Percentiles rank a stretch among this genome's conserved stretches.
These are phyloP conservation scores for Pseudogymnoascus pannorum DNA, from an alignment of 2,329 filamentous ascomycete species.

Conservation along the genomic window DNA sequence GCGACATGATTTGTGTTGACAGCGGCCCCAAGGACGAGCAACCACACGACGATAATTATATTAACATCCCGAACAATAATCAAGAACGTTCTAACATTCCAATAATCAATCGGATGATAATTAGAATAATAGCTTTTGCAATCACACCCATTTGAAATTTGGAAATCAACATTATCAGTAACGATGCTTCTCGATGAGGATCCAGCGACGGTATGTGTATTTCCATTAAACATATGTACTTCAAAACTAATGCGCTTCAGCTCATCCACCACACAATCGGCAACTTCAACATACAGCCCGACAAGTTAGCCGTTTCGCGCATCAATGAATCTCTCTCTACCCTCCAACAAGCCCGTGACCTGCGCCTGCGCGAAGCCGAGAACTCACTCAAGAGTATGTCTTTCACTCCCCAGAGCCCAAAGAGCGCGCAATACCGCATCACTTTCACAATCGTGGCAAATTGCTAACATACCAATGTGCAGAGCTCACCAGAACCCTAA, in stretches of 20 bases:
- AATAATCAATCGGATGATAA: not conserved
- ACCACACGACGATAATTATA: slow-evolving; percentile 3
- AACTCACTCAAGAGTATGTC: slow-evolving; percentile 51
- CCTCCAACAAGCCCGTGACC: slow-evolving; percentile 74
- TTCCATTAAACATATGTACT: not conserved
- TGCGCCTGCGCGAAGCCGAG: slow-evolving; percentile 66
- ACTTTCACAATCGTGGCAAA: not conserved
- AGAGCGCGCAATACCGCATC: slow-evolving; percentile 5
- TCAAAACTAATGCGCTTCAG: slow-evolving; percentile 36
- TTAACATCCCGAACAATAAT: not conserved
- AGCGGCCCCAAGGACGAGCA: not conserved
- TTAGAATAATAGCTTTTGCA: not conserved
- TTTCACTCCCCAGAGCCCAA: slow-evolving; percentile 10
- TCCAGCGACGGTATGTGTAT: slow-evolving; percentile 64
- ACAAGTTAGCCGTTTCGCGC: slow-evolving; percentile 76
- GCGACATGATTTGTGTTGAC: slow-evolving; percentile 5
- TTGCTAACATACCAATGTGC: not conserved
- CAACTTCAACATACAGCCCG: slow-evolving; percentile 91
- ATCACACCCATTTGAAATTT: not conserved
- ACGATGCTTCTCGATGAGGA: slow-evolving; percentile 93
- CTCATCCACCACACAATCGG: slow-evolving; percentile 85
- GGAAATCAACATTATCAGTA: slow-evolving; percentile 16
- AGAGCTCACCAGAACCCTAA: slow-evolving; percentile 67
- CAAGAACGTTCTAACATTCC: not conserved
- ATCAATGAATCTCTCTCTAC: slow-evolving; percentile 77